Evolutionary conservation across 164 flowering plant species (phyloP).

Genomic region (Hamamelis virginiana): DNA sequence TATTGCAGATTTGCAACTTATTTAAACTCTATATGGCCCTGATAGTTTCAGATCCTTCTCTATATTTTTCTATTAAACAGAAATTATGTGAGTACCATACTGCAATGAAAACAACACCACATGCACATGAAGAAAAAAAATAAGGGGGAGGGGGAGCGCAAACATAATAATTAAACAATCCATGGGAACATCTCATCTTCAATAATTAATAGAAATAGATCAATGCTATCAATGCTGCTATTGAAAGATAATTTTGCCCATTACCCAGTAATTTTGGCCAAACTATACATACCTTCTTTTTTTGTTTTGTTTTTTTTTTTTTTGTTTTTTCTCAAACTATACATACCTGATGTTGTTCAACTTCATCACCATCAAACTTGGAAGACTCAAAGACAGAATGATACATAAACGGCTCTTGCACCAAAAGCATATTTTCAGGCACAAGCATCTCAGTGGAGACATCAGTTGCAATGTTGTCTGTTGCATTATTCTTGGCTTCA

Average conservation of each 20-base stretch:
- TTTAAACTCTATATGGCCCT: background rate
- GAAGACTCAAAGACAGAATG: conserved; percentile 10
- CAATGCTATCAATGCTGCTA: background rate
- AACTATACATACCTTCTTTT: too few species aligned
- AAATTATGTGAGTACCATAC: background rate
- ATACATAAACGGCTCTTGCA: conserved; percentile 12
- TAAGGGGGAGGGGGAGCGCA: background rate
- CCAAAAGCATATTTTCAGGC: conserved; percentile 18
- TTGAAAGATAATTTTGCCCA: background rate
- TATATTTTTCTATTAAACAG: background rate
- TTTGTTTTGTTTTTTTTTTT: too few species aligned
- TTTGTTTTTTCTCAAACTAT: too few species aligned
- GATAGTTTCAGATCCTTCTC: background rate
- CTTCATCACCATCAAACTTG: conserved; percentile 13
- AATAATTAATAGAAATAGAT: too few species aligned
- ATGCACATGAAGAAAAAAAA: background rate
- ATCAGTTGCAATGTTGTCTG: conserved; percentile 3
- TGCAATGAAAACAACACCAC: background rate
- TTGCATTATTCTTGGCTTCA: conserved; percentile 17
- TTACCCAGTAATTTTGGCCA: too few species aligned
- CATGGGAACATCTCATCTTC: background rate
- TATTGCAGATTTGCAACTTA: background rate
- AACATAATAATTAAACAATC: background rate
- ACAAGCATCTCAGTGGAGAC: conserved; percentile 19
- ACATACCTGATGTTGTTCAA: conserved; percentile 35